Evolutionary conservation across 2,329 filamentous ascomycete genomes (phyloP).

Genomic region (Aspergillus sclerotialis): DNA sequence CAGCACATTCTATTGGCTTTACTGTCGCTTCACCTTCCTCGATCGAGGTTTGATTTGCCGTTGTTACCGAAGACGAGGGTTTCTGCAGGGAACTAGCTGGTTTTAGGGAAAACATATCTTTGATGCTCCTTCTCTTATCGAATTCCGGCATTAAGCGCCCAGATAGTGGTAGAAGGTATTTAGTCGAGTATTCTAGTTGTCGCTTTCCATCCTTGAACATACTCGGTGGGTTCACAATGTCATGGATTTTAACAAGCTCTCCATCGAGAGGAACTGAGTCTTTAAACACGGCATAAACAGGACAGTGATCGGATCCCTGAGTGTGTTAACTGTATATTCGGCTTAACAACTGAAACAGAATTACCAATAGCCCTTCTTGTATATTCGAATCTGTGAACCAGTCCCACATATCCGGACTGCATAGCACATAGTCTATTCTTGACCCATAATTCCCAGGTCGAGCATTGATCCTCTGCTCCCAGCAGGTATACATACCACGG

Average conservation of each 20-base stretch:
- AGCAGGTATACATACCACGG: slow-evolving; percentile 91
- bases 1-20: not conserved
- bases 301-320: slow-evolving; percentile 88
- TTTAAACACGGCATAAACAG: slow-evolving; percentile 71
- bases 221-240: slow-evolving; percentile 70
- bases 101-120: slow-evolving; percentile 79
- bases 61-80: slow-evolving; percentile 1
- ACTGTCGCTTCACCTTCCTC: slow-evolving; percentile 2
- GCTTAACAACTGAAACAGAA: slow-evolving; percentile 3
- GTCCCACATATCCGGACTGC: slow-evolving; percentile 66
- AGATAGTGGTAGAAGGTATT: slow-evolving; percentile 64
- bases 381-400: slow-evolving; percentile 82
- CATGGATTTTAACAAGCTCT: slow-evolving; percentile 50
- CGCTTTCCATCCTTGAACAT: slow-evolving; percentile 64
- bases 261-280: slow-evolving; percentile 52
- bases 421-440: slow-evolving; percentile 89
- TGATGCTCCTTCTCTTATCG: slow-evolving; percentile 73
- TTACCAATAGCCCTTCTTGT: slow-evolving; percentile 75
- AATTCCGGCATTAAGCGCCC: slow-evolving; percentile 84
- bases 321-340: slow-evolving; percentile 1
- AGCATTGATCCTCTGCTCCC: slow-evolving; percentile 93
- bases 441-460: slow-evolving; percentile 90
- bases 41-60: not conserved
- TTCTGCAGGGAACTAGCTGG: slow-evolving; percentile 22
- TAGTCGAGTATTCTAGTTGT: slow-evolving; percentile 58